Percentiles rank a stretch among this genome's conserved stretches.
Conservation (phyloP, 2,329 filamentous ascomycete genomes). For the Myriosclerotinia scirpicola region DNA sequence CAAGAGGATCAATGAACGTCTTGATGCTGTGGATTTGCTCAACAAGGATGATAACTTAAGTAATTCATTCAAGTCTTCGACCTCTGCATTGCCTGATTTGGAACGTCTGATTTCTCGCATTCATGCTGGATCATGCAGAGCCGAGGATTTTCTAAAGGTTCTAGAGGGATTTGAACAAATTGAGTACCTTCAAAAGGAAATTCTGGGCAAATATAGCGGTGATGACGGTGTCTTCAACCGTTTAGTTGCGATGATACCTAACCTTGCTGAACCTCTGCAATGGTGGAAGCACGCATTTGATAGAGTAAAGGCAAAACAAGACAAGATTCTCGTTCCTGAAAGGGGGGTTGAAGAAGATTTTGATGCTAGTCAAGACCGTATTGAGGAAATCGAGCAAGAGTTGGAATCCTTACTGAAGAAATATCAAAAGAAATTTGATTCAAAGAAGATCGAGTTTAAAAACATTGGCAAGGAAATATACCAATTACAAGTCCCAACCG, state of each 20-base stretch:
- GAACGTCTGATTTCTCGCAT: conserved; percentile 92
- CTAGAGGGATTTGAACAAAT: conserved; percentile 98
- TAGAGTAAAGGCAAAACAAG: conserved; percentile 71
- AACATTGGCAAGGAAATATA: conserved; percentile 97
- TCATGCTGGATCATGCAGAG: conserved; percentile 85
- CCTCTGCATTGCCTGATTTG: conserved; percentile 89
- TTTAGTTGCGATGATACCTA: conserved; percentile 81
- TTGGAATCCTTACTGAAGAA: conserved; percentile 70
- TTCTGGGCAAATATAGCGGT: conserved; percentile 72
- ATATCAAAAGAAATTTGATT: conserved; percentile 72
- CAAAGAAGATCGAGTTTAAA: conserved; percentile 66
- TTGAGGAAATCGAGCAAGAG: conserved; percentile 72
- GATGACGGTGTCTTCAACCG: conserved; percentile 82
- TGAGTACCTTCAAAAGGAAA: conserved; percentile 77
- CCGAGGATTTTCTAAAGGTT: conserved; percentile 90
- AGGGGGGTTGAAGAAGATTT: conserved; percentile 89
- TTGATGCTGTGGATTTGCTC: conserved; percentile 91
- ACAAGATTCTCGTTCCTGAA: conserved; percentile 81
- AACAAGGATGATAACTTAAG: conserved; percentile 79
- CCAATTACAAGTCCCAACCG: conserved; percentile 87
- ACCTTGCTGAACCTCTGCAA: conserved; percentile 69
- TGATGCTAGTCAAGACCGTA: conserved; percentile 75
- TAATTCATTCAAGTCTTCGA: conserved; percentile 83
- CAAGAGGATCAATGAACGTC: conserved; percentile 82
- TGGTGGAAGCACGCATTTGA: conserved; percentile 95